Evolutionary conservation across 768 basidiomycete genomes (phyloP), one percentile per base, ranked within the genome.

Genomic region (Filobasidium floriforme): DNA sequence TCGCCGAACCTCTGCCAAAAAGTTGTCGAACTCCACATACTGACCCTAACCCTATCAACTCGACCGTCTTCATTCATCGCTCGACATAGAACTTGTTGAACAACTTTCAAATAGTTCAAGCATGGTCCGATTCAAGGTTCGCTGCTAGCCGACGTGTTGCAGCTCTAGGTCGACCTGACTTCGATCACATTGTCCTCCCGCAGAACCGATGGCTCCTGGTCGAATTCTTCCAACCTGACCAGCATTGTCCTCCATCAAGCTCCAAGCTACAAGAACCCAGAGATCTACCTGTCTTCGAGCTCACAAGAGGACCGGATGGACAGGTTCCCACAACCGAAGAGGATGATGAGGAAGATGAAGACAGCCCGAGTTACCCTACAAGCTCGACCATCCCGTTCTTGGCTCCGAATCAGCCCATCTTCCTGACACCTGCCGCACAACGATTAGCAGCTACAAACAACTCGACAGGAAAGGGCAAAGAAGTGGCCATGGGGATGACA

Each of bases 151-250:
- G 12, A 19, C n/a, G 18, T 41, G 28, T 15, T n/a, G 24, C 10
- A 22, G 14, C 18, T 15, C 15, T 44, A 15, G 19, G 9, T 19
- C 26, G 55, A 37, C 28, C 26, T 5, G 24, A 41, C 28, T 46
- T 60, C 19, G 60, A 15, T 41, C 22, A 24, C 12, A 43, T 19
- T 51, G 19, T 32, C 57, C 44, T n/a, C 18, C 46, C 59, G 46
- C 55, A 68, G 67, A 68, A 68, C 52, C 62, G 67, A 40, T 68
- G 67, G 67, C 62, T 68, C 49, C 59, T 68, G 29, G 67, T 64
- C 62, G 67, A 68, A 59, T 59, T 68, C 62, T 32, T 68, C 32
- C 62, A 63, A 41, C 67, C 67, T 12, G 55, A 57, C 3, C 59
- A 68, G 55, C 51, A 49, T 12, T 49, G 46, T 22, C 18, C 44